Percentiles rank a stretch among this genome's conserved stretches.
phyloP scores from a whole-genome alignment of 2,329 filamentous ascomycete species.

The Botryotinia narcissicola region DNA sequence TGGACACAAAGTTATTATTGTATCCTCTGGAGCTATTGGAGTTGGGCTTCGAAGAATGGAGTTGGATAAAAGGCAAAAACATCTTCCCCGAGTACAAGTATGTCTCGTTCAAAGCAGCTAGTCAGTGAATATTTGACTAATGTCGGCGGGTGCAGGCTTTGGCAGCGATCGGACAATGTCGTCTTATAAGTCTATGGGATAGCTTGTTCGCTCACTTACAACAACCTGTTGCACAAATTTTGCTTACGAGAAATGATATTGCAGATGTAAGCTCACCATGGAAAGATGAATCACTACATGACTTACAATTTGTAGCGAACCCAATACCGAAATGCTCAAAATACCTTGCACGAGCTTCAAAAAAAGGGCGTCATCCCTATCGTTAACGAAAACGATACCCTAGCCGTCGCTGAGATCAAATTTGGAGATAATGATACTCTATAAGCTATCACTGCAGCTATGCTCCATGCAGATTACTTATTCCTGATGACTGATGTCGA shows the following conservation, averaged over 20 bases:
- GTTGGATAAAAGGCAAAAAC: conserved; percentile 80
- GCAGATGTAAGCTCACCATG: conserved; percentile 64
- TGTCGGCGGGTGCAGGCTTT: conserved; percentile 58
- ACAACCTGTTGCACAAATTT: conserved; percentile 90
- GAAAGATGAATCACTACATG: conserved; percentile 20
- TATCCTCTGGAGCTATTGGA: conserved; percentile 95
- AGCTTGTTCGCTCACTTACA: conserved; percentile 82
- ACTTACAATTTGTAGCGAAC: conserved; percentile 57
- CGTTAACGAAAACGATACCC: conserved; percentile 97
- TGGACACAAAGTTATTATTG: conserved; percentile 92
- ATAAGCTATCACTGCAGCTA: conserved; percentile 92
- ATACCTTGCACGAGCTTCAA: conserved; percentile 85
- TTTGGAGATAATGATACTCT: conserved; percentile 99
- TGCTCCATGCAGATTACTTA: conserved; percentile 94
- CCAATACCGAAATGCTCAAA: conserved; percentile 94
- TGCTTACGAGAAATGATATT: conserved; percentile 94
- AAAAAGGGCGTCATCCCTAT: conserved; percentile 97
- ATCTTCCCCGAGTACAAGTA: conserved; percentile 83
- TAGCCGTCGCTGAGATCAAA: conserved; percentile 97
- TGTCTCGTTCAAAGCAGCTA: conserved; percentile 22
- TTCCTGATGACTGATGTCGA: conserved; percentile 99
- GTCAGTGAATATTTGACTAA: background rate
- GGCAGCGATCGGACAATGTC: conserved; percentile 93
- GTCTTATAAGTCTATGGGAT: conserved; percentile 94
- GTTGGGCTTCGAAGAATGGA: conserved; percentile 91